Percentiles rank a stretch among this genome's conserved stretches.
Evolutionary conservation across 192 early-diverging fungal species (phyloP).

Genomic region (Backusella mclennaniae): DNA sequence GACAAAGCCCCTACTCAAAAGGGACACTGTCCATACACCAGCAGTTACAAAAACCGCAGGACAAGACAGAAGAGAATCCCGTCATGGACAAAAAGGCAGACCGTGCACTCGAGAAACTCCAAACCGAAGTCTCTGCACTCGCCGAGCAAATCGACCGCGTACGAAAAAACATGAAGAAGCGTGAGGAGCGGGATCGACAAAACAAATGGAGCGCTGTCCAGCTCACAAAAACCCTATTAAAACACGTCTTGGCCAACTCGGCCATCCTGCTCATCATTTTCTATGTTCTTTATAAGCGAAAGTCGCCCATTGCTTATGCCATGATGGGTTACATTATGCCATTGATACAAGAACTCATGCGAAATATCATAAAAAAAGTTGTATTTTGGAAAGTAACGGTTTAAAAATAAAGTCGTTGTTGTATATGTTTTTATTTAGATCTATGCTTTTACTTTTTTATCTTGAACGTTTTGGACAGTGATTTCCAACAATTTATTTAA

Average conservation of each 20-base stretch:
- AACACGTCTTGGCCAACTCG: constrained; percentile 18
- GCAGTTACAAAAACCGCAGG: not conserved
- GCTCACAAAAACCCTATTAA: constrained; percentile 9
- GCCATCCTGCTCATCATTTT: constrained; percentile 14
- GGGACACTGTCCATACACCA: not conserved
- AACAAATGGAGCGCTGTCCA: constrained; percentile 5
- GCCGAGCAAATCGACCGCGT: constrained; percentile 22
- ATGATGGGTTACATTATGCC: constrained; percentile 1
- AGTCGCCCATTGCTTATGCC: constrained; percentile 15
- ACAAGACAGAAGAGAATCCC: not conserved
- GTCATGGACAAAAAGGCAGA: constrained; percentile 3
- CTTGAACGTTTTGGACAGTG: constrained; percentile 28
- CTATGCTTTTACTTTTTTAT: constrained; percentile 24
- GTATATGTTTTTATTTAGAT: not conserved
- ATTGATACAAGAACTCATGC: not conserved
- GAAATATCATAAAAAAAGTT: not conserved
- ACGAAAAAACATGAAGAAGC: constrained; percentile 3
- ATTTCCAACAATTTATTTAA: constrained; percentile 60
- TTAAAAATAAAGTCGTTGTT: not conserved
- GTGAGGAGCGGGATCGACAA: constrained; percentile 16
- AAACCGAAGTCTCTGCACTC: constrained; percentile 24
- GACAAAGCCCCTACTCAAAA: constrained; percentile 1
- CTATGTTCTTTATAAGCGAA: constrained; percentile 11
- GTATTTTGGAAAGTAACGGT: constrained; percentile 13
- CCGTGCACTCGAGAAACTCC: constrained; percentile 24